Evolutionary conservation across 345 rosid genomes (phyloP), one percentile per base, ranked within the genome.

Genomic region (Eucalyptus sp.): DNA sequence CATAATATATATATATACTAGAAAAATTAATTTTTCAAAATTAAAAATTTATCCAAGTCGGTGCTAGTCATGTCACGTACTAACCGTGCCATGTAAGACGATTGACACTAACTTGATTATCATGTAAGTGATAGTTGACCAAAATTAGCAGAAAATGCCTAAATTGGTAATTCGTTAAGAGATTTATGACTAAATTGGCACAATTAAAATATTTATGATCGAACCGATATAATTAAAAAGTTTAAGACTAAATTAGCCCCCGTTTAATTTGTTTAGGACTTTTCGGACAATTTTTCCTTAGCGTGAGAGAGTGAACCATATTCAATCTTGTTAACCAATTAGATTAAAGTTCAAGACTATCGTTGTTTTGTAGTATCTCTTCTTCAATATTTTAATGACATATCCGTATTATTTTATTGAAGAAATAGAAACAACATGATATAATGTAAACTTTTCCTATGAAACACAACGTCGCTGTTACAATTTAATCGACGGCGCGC

Each of bases 191-290:
- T 27, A 60, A 60, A 60, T 60, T 60, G 4, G 8, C 31, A 27
- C 1, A 27, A 10, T 60, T 60, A 2, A 60, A 25, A 60, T 0
- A 0, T 60, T 60, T 12, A 27, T 6, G 2, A 60, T 11, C 6
- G 1, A 60, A 60, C 0, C 12, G 4, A 1, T 2, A 27, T 11
- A 12, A 10, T 27, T 27, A 6, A 60, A 60, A 60, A 25, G 0
- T 60, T 60, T 60, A 60, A 12, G 16, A 60, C 0, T 1, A 60
- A 60, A 27, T 60, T 27, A 60, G 0, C 7, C 0, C 1, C 0
- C 2, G 4, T 60, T 0, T 60, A 60, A 60, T 60, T 60, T 27
- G 4, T 60, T 60, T 60, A 27, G 7, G 15, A 27, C 31, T 27
- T 60, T 27, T 27, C 1, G 1, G 2, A 60, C 16, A 27, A 12